A percentile compares a stretch with the other conserved stretches of the same genome.
Evolutionary conservation across 805 yeast genomes (phyloP).

Genomic region (Suhomyces emberorum): DNA sequence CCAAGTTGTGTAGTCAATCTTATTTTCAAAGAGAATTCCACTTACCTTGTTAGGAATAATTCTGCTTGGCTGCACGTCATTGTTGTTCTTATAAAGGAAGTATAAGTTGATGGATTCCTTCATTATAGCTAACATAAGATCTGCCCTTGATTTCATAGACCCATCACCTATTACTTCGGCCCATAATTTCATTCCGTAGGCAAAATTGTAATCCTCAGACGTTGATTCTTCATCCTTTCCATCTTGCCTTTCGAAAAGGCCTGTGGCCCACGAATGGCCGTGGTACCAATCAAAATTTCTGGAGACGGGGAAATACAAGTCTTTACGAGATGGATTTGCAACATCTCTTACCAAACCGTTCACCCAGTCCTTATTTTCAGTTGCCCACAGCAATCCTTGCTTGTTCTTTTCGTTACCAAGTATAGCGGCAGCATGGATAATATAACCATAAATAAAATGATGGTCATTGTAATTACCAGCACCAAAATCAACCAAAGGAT

Average conservation of each 20-base stretch:
- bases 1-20: constrained; percentile 21
- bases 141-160: constrained; percentile 24
- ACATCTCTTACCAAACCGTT: constrained; percentile 23
- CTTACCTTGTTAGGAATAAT: constrained; percentile 19
- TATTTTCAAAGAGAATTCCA: constrained; percentile 23
- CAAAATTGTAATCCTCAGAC: constrained; percentile 24
- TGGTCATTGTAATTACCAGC: constrained; percentile 80
- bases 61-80: constrained; percentile 14
- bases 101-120: constrained; percentile 19
- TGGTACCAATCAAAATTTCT: constrained; percentile 24
- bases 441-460: constrained; percentile 85
- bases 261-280: constrained; percentile 28
- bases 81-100: constrained; percentile 17
- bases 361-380: constrained; percentile 20
- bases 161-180: constrained; percentile 18
- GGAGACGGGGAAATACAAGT: constrained; percentile 20
- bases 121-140: constrained; percentile 21
- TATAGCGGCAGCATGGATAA: constrained; percentile 77
- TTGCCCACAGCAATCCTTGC: constrained; percentile 54
- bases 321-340: constrained; percentile 19
- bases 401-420: constrained; percentile 62
- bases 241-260: constrained; percentile 16
- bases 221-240: constrained; percentile 22
- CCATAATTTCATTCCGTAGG: constrained; percentile 26
- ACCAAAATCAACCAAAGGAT: constrained; percentile 58